Percentiles rank a stretch among this genome's conserved stretches.
Conservation (phyloP, 768 basidiomycete genomes). For the Gloeophyllum trabeum region DNA sequence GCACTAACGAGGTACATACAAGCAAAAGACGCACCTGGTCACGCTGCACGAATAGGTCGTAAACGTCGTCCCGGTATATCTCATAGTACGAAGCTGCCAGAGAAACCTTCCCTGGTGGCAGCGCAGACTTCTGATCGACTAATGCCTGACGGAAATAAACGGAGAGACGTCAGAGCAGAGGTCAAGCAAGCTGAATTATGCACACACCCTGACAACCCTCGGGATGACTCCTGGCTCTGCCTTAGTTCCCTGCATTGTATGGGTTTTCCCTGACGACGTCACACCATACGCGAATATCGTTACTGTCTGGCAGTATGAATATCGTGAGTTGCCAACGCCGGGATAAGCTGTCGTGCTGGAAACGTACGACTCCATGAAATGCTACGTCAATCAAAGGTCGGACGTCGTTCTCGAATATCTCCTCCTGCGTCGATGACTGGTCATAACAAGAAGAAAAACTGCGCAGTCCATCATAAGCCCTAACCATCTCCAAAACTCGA, state of each 20-base stretch:
- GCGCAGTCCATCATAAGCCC: neutral
- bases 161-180: neutral
- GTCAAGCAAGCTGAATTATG: neutral
- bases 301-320: constrained; percentile 50
- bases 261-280: constrained; percentile 84
- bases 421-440: constrained; percentile 55
- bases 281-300: constrained; percentile 90
- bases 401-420: constrained; percentile 70
- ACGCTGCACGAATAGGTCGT: constrained; percentile 69
- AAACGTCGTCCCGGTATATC: constrained; percentile 87
- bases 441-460: constrained; percentile 76
- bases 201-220: constrained; percentile 56
- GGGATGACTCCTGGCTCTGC: constrained; percentile 79
- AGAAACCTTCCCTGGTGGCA: constrained; percentile 17
- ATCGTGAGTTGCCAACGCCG: neutral
- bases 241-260: constrained; percentile 82
- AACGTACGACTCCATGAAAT: constrained; percentile 61
- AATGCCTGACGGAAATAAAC: too few species aligned
- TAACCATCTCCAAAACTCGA: neutral
- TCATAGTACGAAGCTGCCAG: constrained; percentile 71
- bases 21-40: constrained; percentile 54
- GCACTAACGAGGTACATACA: neutral
- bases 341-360: constrained; percentile 1
- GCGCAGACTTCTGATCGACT: neutral
- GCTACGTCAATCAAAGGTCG: constrained; percentile 70